Conservation (phyloP, 2,329 filamentous ascomycete species). For the Emergomyces pasteurianus region DNA sequence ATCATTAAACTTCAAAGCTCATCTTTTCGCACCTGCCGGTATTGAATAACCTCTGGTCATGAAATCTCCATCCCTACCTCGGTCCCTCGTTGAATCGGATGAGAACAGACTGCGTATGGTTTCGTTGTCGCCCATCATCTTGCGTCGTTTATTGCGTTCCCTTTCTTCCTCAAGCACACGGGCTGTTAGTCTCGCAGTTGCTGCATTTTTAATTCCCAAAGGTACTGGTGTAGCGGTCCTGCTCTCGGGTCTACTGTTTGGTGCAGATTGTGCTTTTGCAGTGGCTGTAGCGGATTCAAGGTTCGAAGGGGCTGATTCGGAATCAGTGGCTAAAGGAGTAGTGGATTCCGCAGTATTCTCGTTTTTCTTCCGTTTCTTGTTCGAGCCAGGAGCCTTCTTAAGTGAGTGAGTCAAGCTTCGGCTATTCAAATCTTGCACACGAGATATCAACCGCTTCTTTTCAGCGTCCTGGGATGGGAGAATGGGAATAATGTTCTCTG, state of each 20-base stretch:
- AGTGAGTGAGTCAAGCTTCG: slow-evolving; percentile 71
- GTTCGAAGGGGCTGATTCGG: not conserved
- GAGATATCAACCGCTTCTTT: slow-evolving; percentile 51
- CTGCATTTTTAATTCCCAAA: slow-evolving; percentile 71
- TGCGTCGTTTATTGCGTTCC: slow-evolving; percentile 65
- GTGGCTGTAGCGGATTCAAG: not conserved
- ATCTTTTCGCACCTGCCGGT: slow-evolving; percentile 32
- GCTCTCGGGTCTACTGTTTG: slow-evolving; percentile 14
- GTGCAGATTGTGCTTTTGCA: slow-evolving; percentile 13
- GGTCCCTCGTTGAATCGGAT: slow-evolving; percentile 30
- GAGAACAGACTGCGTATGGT: slow-evolving; percentile 45
- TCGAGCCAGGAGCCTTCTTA: slow-evolving; percentile 58
- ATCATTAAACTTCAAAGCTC: slow-evolving; percentile 1
- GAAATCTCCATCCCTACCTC: slow-evolving; percentile 39
- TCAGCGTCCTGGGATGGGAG: slow-evolving; percentile 61
- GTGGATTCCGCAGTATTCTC: slow-evolving; percentile 33
- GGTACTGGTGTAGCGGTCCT: slow-evolving; percentile 22
- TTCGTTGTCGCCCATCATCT: slow-evolving; percentile 50
- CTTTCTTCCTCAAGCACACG: slow-evolving; percentile 82
- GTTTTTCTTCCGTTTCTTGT: slow-evolving; percentile 62
- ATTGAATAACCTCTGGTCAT: slow-evolving; percentile 48
- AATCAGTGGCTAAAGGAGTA: slow-evolving; percentile 13
- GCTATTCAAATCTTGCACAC: slow-evolving; percentile 57
- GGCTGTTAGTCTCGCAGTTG: slow-evolving; percentile 73
- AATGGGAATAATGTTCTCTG: slow-evolving; percentile 71